Base-by-base conservation (phyloP, 805 yeast genomes). In the Zygotorulaspora chibaensis region DNA sequence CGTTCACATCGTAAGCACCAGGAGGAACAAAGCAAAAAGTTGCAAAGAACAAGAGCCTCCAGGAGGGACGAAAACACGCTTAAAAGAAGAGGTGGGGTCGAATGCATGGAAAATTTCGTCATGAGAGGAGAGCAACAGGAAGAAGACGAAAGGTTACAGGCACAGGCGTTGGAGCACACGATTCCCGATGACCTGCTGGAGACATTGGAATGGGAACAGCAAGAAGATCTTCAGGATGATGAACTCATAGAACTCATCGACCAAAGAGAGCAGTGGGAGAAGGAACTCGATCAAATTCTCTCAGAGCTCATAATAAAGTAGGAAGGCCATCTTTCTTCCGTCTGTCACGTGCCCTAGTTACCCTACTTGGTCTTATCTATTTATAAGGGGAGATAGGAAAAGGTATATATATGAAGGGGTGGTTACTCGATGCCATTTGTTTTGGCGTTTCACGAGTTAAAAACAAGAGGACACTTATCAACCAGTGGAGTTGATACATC, bases 81-180 rank as follows among this genome's bases (percentile, higher is more conserved):
- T 25, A 29, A 42, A 9, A 43, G 27, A 35, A 51, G 66, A 20
- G 65, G 67, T 23, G 66, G 67, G 0, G 15, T 50, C 11, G 55
- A 51, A 2, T 43, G 43, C 16, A 62, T 63, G 67, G 66, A 61
- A 39, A 38, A 50, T 5, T 60, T 62, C 34, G 53, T 63, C 3
- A 56, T 61, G 61, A 41, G 48, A 10, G 46, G 55, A 10, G 64
- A 60, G 35, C 44, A 47, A 9, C 36, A 25, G 13, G 36, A 45
- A 29, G 61, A 61, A 34, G 29, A 47, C 18, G 40, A 50, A 15
- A 16, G 40, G 3, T 40, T 57, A 31, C 47, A 52, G 10, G 29
- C 42, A 26, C 54, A 56, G 38, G 63, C 64, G 2, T 48, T 49
- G 16, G 35, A 46, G 12, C 45, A 62, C 46, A 41, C 48, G 1